A percentile compares a stretch with the other conserved stretches of the same genome.
These are phyloP conservation scores for Cinnamomum chago DNA, from an alignment of 164 flowering plant species.

Conservation along the genomic window DNA sequence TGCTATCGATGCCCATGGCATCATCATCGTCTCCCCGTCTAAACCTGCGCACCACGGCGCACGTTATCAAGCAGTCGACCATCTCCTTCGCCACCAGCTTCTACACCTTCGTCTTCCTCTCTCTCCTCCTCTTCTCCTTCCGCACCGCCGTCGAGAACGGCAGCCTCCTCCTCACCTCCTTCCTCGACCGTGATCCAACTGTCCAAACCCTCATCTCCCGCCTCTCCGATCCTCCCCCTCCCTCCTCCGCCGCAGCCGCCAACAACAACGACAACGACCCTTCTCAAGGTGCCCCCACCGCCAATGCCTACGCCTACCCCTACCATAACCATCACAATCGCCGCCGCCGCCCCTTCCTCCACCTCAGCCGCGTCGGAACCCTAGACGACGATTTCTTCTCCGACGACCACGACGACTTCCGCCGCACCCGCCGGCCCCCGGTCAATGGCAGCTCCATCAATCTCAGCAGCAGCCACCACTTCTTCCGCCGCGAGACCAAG, in stretches of 20 bases:
- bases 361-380: slow-evolving; percentile 77
- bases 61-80: slow-evolving; percentile 42
- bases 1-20: not conserved
- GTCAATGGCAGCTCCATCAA: slow-evolving; percentile 20
- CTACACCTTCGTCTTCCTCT: slow-evolving; percentile 59
- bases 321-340: not conserved
- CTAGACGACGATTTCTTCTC: slow-evolving; percentile 89
- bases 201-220: slow-evolving; percentile 68
- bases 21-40: slow-evolving; percentile 19
- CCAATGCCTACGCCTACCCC: not conserved
- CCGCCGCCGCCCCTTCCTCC: slow-evolving; percentile 51
- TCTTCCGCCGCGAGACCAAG: not conserved
- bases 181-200: slow-evolving; percentile 79
- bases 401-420: slow-evolving; percentile 50
- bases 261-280: slow-evolving; percentile 6
- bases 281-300: slow-evolving; percentile 19
- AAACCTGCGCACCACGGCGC: slow-evolving; percentile 51
- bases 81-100: slow-evolving; percentile 36
- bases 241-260: slow-evolving; percentile 10
- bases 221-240: slow-evolving; percentile 25
- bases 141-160: slow-evolving; percentile 64
- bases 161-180: slow-evolving; percentile 55
- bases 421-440: slow-evolving; percentile 6
- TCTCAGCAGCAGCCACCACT: slow-evolving; percentile 7
- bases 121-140: slow-evolving; percentile 73